Base-by-base conservation (phyloP, 2,329 filamentous ascomycete genomes). In the Pseudogymnoascus verrucosus region DNA sequence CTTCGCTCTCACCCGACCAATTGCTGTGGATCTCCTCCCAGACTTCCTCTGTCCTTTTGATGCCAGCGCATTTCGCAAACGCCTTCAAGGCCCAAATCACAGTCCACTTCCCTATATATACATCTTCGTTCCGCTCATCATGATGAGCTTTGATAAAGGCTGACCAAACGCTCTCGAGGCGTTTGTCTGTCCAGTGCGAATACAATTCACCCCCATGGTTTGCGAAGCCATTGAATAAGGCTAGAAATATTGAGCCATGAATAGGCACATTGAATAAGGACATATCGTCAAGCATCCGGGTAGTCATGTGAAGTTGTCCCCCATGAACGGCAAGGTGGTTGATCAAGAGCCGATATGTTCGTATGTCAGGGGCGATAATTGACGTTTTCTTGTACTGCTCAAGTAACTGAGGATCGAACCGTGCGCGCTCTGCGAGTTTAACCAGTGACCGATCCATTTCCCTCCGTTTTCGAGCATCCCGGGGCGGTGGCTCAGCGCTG, bases 211-310 rank as follows among this genome's bases (percentile, higher is more conserved):
- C 86, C 10, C 93, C 93, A 71, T 96, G 88, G 2, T 78, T 74
- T 34, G 82, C 80, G 72, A 98, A 99, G 0, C 90, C 92, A 69
- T 91, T 88, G 76, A 98, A 90, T 3, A 98, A 79, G 6, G 89
- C 82, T 39, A 95, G 79, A 71, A 93, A 97, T 23, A 96, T 83
- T 64, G 88, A 83, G 5, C 89, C 89, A 65, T 93, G 86, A 14
- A 93, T 77, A 0, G 86, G 84, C 3, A 96, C 79, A 2, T 81
- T 77, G 68, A 87, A 86, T 39, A 78, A 76, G 63, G 84, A 84
- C 91, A 97, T 96, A 73, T 98, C 93, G 57, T 85, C 83, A 21
- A 99, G 78, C 51, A 91, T 84, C 60, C 85, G 82, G 10, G 85
- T 84, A 11, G 96, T 85, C 66, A 85, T 85, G 42, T 85, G 78